phyloP scores from a whole-genome alignment of 345 rosid species.

The Psidium friedrichsthalianum region DNA sequence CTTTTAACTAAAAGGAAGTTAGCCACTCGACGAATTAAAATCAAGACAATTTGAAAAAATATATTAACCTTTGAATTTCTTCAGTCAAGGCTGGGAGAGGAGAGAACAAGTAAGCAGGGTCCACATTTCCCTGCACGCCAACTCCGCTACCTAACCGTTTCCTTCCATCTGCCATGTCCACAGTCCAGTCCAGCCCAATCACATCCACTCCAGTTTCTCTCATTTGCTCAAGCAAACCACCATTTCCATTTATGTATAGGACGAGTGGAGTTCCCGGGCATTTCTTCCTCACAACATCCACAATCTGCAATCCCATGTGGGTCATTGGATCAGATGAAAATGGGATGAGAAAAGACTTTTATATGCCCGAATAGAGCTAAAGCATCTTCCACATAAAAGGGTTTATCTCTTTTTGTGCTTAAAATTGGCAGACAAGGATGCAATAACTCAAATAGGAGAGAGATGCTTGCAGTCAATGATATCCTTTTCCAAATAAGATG shows the following conservation, averaged over 20 bases:
- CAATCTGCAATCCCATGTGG: slow-evolving; percentile 39
- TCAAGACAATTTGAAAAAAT: not conserved
- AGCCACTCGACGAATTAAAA: not conserved
- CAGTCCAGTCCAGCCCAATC: slow-evolving; percentile 94
- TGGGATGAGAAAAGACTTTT: not conserved
- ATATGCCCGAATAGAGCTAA: not conserved
- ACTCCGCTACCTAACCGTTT: slow-evolving; percentile 52
- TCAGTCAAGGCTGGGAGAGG: slow-evolving; percentile 71
- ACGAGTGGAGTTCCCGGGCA: slow-evolving; percentile 86
- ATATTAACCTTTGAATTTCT: slow-evolving; percentile 57
- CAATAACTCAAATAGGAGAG: not conserved
- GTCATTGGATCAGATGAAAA: not conserved
- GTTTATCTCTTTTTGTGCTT: not conserved
- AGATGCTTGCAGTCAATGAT: not conserved
- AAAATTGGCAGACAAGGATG: not conserved
- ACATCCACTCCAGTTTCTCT: slow-evolving; percentile 85
- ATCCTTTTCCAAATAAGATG: not conserved
- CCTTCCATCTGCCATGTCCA: slow-evolving; percentile 91
- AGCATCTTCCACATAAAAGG: not conserved
- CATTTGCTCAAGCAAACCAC: slow-evolving; percentile 92
- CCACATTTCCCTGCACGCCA: slow-evolving; percentile 85
- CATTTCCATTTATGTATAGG: slow-evolving; percentile 87
- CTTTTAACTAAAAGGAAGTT: not conserved
- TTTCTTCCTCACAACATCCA: slow-evolving; percentile 38
- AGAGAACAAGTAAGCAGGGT: slow-evolving; percentile 74